phyloP scores from a whole-genome alignment of 1,284 basidiomycete genomes.

The Cutaneotrichosporon spelunceum region DNA sequence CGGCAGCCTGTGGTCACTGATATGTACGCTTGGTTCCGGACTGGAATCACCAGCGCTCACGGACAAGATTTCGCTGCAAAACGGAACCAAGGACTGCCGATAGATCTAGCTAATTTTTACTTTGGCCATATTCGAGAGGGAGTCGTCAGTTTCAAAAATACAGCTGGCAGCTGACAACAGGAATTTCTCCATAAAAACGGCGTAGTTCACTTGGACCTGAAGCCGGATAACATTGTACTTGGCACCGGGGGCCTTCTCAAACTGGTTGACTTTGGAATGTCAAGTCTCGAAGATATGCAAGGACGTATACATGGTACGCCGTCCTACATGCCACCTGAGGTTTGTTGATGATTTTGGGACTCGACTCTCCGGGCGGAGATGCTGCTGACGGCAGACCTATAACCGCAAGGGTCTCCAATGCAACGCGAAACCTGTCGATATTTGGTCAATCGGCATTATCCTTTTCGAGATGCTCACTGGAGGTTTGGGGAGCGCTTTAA shows the following conservation, averaged over 20 bases:
- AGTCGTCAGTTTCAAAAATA: slow-evolving; percentile 51
- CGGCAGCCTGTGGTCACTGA: no score
- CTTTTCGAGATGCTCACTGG: slow-evolving; percentile 87
- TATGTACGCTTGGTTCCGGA: no score
- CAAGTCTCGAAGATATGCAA: no score
- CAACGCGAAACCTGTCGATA: slow-evolving; percentile 92
- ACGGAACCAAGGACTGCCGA: slow-evolving; percentile 76
- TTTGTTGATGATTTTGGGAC: no score
- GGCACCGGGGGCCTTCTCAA: slow-evolving; percentile 74
- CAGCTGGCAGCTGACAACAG: slow-evolving; percentile 52
- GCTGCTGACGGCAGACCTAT: no score
- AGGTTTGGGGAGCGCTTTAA: slow-evolving; percentile 58
- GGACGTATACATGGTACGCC: no score
- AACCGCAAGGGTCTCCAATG: no score
- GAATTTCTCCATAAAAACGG: slow-evolving; percentile 82
- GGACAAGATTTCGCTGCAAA: background rate
- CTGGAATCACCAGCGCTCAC: no score
- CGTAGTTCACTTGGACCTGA: slow-evolving; percentile 92
- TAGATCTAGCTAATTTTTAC: slow-evolving; percentile 86
- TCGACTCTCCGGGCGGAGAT: no score
- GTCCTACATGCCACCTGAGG: no score
- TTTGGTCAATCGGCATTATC: slow-evolving; percentile 94
- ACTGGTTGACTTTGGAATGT: slow-evolving; percentile 92
- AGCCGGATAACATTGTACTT: slow-evolving; percentile 89
- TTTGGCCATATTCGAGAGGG: slow-evolving; percentile 84